Percentiles rank a stretch among this genome's conserved stretches.
Evolutionary conservation across 164 flowering plant genomes (phyloP).

Genomic region (Magnolia kwangsiensis): DNA sequence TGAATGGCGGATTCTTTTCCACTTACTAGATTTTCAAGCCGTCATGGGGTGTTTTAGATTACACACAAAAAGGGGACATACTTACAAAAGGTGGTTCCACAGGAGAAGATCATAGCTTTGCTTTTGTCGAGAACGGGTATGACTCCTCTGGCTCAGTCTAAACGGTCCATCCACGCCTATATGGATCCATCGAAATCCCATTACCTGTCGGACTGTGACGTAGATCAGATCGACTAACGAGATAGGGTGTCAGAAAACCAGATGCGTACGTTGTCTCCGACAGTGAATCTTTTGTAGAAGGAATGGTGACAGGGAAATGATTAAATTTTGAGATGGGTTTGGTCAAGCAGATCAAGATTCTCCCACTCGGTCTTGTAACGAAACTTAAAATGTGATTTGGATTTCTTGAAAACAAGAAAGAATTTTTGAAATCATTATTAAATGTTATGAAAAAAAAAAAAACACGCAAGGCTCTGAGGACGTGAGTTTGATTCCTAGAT

Average conservation of each 20-base stretch:
- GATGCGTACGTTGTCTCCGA: slow-evolving; percentile 25
- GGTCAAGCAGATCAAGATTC: slow-evolving; percentile 8
- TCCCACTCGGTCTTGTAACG: slow-evolving; percentile 14
- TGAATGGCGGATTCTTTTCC: slow-evolving; percentile 31
- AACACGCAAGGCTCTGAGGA: slow-evolving; percentile 23
- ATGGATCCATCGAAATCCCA: slow-evolving; percentile 33
- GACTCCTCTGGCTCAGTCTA: no score
- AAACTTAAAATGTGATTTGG: slow-evolving; percentile 9
- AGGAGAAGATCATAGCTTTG: slow-evolving; percentile 3
- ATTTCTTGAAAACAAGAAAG: slow-evolving; percentile 22
- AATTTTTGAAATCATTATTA: slow-evolving; percentile 23
- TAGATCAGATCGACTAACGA: slow-evolving; percentile 15
- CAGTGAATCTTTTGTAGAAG: slow-evolving; percentile 13
- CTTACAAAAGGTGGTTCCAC: no score
- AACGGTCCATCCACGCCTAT: neutral
- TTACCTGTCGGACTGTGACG: slow-evolving; percentile 25
- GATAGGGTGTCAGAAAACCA: slow-evolving; percentile 17
- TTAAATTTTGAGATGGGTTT: neutral
- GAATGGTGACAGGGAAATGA: slow-evolving; percentile 15
- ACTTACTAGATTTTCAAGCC: slow-evolving; percentile 48
- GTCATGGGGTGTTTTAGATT: slow-evolving; percentile 52
- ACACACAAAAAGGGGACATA: slow-evolving; percentile 38
- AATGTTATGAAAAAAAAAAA: slow-evolving; percentile 24
- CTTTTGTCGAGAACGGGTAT: slow-evolving; percentile 21
- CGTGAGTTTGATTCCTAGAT: slow-evolving; percentile 46